These are phyloP conservation scores for Ceriops tagal DNA, from an alignment of 345 rosid genomes.

Conservation along the genomic window DNA sequence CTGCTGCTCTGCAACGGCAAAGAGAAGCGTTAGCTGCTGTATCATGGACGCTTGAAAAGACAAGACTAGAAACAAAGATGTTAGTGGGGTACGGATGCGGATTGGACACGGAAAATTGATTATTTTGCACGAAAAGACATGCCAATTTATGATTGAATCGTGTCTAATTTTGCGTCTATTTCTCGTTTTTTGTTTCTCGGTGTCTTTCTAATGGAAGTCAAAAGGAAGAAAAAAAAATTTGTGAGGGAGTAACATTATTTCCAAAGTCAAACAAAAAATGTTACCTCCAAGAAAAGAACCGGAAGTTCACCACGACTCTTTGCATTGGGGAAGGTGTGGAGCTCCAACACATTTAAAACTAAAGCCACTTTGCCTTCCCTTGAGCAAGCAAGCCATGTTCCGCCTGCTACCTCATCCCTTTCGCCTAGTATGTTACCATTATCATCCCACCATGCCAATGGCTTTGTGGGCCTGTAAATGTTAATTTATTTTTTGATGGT, in stretches of 20 bases:
- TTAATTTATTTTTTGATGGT: too few species aligned
- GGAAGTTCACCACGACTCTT: conserved; percentile 67
- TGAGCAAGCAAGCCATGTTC: conserved; percentile 75
- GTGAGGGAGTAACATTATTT: too few species aligned
- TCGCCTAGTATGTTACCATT: conserved; percentile 52
- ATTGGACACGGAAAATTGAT: too few species aligned
- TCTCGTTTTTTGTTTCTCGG: too few species aligned
- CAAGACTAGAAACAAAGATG: too few species aligned
- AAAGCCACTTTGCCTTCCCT: conserved; percentile 55
- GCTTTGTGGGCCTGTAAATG: conserved; percentile 45
- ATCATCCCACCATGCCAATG: conserved; percentile 63
- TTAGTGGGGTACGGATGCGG: too few species aligned
- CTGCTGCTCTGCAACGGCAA: conserved; percentile 42
- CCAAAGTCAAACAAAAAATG: not conserved
- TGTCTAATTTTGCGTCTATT: too few species aligned
- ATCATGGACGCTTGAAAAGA: not conserved
- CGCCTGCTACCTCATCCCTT: conserved; percentile 55
- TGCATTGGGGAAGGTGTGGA: conserved; percentile 43
- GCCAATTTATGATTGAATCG: too few species aligned
- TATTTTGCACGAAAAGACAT: too few species aligned
- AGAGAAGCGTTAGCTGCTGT: not conserved
- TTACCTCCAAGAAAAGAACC: conserved; percentile 58
- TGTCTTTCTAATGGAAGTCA: too few species aligned
- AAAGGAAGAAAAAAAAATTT: too few species aligned
- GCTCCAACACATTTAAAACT: conserved; percentile 65